These are phyloP conservation scores for Trypanosoma platydactyli DNA, from an alignment of 208 protist species.

Conservation along the genomic window DNA sequence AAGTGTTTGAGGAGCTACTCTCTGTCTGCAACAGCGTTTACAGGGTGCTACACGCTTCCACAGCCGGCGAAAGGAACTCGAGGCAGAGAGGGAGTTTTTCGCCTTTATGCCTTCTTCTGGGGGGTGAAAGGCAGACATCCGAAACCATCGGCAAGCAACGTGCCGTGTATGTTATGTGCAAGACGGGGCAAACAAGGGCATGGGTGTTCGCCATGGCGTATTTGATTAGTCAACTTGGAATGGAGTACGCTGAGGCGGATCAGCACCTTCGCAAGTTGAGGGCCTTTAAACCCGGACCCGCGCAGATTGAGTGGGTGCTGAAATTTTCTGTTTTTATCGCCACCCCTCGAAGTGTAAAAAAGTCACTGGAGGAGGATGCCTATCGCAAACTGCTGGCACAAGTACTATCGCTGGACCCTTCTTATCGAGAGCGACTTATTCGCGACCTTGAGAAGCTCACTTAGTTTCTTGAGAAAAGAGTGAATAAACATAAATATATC, in stretches of 20 bases:
- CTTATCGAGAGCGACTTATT: slow-evolving; percentile 20
- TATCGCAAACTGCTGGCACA: slow-evolving; percentile 22
- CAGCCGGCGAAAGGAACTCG: neutral
- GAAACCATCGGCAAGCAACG: neutral
- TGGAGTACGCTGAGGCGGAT: slow-evolving; percentile 13
- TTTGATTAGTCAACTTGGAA: slow-evolving; percentile 21
- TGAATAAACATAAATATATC: neutral
- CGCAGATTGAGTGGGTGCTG: slow-evolving; percentile 9
- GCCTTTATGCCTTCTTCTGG: neutral
- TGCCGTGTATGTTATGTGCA: slow-evolving; percentile 29
- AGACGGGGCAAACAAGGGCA: slow-evolving; percentile 17
- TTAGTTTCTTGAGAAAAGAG: slow-evolving; percentile 1
- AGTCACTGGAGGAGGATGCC: slow-evolving; percentile 7
- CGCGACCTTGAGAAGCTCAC: slow-evolving; percentile 20
- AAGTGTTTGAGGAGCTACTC: slow-evolving; percentile 13
- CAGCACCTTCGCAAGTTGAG: slow-evolving; percentile 1
- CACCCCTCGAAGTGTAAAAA: neutral
- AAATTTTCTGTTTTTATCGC: slow-evolving; percentile 3
- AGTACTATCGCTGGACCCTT: slow-evolving; percentile 18
- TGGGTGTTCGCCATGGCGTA: slow-evolving; percentile 30
- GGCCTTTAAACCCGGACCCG: slow-evolving; percentile 7
- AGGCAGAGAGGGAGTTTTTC: too few relatives aligned
- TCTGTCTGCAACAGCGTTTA: slow-evolving; percentile 13
- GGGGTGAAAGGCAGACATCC: neutral
- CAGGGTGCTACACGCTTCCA: neutral